Percentiles rank a stretch among this genome's conserved stretches.
These are phyloP conservation scores for Aspergillus texensis DNA, from an alignment of 2,329 filamentous ascomycete species.

Conservation along the genomic window DNA sequence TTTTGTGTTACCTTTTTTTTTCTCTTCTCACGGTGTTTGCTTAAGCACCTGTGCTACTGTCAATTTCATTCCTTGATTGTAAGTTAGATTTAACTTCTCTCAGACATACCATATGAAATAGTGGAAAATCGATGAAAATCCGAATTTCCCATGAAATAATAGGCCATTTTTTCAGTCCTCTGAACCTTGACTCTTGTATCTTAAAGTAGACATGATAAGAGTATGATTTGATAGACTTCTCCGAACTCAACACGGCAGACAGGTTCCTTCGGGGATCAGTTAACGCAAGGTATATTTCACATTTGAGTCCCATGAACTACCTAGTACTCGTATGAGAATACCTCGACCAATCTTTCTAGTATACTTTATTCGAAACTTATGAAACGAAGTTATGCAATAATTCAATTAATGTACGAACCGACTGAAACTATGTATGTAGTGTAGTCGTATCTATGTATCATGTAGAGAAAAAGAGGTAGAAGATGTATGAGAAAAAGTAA, in stretches of 20 bases:
- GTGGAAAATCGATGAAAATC: constrained; percentile 5
- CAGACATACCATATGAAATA: constrained; percentile 9
- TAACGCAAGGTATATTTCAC: background rate
- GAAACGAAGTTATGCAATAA: background rate
- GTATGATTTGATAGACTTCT: background rate
- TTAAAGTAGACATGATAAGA: background rate
- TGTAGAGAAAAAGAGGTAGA: background rate
- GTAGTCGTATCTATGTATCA: background rate
- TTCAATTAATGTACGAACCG: background rate
- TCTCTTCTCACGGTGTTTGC: constrained; percentile 7
- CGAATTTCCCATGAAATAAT: background rate
- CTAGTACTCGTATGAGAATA: background rate
- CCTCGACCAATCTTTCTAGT: background rate
- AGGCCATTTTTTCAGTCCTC: background rate
- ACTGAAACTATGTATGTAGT: background rate
- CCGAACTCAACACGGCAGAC: background rate
- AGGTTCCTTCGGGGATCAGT: background rate
- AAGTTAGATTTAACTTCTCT: constrained; percentile 17
- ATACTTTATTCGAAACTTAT: background rate
- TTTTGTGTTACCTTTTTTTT: constrained; percentile 11
- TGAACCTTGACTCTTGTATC: background rate
- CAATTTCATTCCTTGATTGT: constrained; percentile 14
- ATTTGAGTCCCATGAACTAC: background rate
- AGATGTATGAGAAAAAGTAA: background rate
- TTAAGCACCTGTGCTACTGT: constrained; percentile 9